Conservation (phyloP, 2,329 filamentous ascomycete species). For the Shiraia sp. region DNA sequence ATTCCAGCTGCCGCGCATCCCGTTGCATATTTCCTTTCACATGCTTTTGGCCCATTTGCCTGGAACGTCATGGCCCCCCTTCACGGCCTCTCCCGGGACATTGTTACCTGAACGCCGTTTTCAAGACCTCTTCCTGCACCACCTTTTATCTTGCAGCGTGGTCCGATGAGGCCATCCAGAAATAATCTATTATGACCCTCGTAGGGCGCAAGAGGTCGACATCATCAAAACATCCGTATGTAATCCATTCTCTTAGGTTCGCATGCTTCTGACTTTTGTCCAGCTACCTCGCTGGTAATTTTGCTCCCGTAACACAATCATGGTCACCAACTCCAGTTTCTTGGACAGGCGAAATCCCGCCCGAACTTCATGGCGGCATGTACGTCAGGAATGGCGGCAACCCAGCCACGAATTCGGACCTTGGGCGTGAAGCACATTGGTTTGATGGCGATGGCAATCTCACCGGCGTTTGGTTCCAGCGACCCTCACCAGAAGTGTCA, state of each 20-base stretch:
- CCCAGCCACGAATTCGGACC: slow-evolving; percentile 64
- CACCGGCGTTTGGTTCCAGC: slow-evolving; percentile 65
- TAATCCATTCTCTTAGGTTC: neutral
- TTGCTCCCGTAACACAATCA: slow-evolving; percentile 65
- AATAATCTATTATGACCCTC: slow-evolving; percentile 25
- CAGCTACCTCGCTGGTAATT: slow-evolving; percentile 69
- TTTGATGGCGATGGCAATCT: slow-evolving; percentile 79
- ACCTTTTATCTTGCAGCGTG: too few relatives aligned
- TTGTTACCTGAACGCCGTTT: too few relatives aligned
- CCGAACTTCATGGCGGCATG: slow-evolving; percentile 69
- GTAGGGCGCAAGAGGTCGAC: slow-evolving; percentile 21
- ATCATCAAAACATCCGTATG: slow-evolving; percentile 47
- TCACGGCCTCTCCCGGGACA: too few relatives aligned
- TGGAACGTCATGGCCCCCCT: neutral
- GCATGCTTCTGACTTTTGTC: slow-evolving; percentile 5
- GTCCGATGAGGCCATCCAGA: slow-evolving; percentile 16
- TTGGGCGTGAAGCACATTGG: slow-evolving; percentile 69
- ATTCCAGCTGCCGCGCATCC: too few relatives aligned
- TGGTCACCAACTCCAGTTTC: slow-evolving; percentile 60
- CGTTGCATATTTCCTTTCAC: too few relatives aligned
- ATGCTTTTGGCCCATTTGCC: neutral
- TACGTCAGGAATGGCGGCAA: slow-evolving; percentile 76
- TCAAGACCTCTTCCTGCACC: neutral
- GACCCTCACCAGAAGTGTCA: slow-evolving; percentile 38
- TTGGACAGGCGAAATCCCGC: slow-evolving; percentile 62